Evolutionary conservation across 2,329 filamentous ascomycete species (phyloP).

Genomic region (Tolypocladium ovalisporum): DNA sequence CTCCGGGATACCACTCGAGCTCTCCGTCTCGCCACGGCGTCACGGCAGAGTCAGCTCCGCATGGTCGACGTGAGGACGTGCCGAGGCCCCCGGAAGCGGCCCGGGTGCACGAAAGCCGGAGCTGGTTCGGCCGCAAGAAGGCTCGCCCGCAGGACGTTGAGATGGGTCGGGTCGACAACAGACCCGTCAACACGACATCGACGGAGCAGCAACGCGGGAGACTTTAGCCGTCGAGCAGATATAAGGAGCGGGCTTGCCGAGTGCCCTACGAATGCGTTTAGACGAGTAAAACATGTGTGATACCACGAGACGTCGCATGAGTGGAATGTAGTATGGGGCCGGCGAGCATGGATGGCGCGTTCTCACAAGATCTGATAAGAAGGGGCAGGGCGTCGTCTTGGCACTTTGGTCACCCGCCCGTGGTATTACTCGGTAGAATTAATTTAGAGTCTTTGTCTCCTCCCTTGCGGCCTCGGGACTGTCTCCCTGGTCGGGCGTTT

Average conservation of each 20-base stretch:
- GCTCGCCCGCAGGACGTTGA: slow-evolving; percentile 18
- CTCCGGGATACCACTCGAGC: slow-evolving; percentile 14
- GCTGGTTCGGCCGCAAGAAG: slow-evolving; percentile 17
- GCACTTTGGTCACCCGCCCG: not conserved
- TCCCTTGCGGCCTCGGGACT: not conserved
- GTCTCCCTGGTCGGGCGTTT: not conserved
- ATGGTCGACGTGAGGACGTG: slow-evolving; percentile 6
- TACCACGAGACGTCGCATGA: not conserved
- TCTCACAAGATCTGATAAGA: not conserved
- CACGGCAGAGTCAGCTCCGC: slow-evolving; percentile 11
- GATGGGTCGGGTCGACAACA: slow-evolving; percentile 11
- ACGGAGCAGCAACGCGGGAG: not conserved
- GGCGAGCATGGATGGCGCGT: not conserved
- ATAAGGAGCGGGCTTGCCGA: not conserved
- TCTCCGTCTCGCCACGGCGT: slow-evolving; percentile 12
- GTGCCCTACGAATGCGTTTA: not conserved
- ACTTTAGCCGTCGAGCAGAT: not conserved
- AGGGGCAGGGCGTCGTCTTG: not conserved
- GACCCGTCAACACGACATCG: not conserved
- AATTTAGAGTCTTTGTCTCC: not conserved
- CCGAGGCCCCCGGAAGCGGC: slow-evolving; percentile 16
- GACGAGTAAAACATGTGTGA: not conserved
- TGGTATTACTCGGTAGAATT: not conserved
- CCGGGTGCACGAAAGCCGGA: slow-evolving; percentile 14
- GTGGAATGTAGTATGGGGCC: not conserved